These are phyloP conservation scores for Monilinia polystroma DNA, from an alignment of 2,329 filamentous ascomycete species.

Conservation along the genomic window DNA sequence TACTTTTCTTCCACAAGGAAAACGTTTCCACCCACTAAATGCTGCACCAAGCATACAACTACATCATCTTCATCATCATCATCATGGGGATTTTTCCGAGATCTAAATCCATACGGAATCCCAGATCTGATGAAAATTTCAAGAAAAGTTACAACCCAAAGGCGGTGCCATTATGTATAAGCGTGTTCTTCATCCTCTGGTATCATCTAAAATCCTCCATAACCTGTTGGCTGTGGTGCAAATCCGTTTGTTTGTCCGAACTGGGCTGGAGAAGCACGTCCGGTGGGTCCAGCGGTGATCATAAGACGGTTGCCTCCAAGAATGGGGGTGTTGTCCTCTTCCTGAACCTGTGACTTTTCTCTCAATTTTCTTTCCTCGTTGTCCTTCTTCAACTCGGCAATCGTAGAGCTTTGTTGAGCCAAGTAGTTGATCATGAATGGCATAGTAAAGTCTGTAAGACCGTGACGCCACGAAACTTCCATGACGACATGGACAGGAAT, in stretches of 20 bases:
- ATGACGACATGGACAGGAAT: conserved; percentile 90
- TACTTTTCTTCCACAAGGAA: conserved; percentile 14
- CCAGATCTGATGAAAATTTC: conserved; percentile 30
- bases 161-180: conserved; percentile 40
- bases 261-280: conserved; percentile 55
- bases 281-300: conserved; percentile 83
- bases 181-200: conserved; percentile 23
- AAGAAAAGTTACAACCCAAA: conserved; percentile 36
- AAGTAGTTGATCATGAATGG: conserved; percentile 99
- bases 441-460: conserved; percentile 96
- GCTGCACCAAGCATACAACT: conserved; percentile 36
- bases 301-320: conserved; percentile 85
- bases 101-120: conserved; percentile 27
- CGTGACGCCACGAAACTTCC: conserved; percentile 95
- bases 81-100: conserved; percentile 32
- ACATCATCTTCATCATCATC: conserved; percentile 30
- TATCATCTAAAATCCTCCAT: conserved; percentile 51
- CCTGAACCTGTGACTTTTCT: conserved; percentile 71
- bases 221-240: conserved; percentile 83
- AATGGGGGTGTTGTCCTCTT: conserved; percentile 91
- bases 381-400: conserved; percentile 84
- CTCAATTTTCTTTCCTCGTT: conserved; percentile 89
- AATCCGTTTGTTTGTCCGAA: conserved; percentile 85
- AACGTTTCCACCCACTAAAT: conserved; percentile 28
- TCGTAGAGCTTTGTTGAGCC: conserved; percentile 82